Evolutionary conservation across 768 basidiomycete species (phyloP).

Genomic region (Boletus coccyginus): DNA sequence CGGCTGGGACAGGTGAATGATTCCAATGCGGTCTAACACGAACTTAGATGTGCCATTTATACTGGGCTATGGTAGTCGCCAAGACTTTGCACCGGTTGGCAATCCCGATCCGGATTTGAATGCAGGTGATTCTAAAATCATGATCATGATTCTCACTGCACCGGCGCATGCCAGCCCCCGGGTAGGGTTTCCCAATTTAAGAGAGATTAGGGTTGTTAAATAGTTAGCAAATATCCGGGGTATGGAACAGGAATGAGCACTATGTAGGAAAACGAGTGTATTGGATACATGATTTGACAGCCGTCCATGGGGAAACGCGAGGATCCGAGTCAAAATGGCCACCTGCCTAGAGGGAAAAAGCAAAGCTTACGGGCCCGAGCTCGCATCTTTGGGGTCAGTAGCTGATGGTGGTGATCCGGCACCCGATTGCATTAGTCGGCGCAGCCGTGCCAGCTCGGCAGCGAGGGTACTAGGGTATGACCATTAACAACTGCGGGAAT

Average conservation of each 20-base stretch:
- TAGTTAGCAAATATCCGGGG: slow-evolving; percentile 20
- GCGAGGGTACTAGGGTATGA: slow-evolving; percentile 46
- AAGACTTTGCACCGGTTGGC: neutral
- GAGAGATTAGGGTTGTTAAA: slow-evolving; percentile 5
- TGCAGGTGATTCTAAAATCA: neutral
- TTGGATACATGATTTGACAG: slow-evolving; percentile 32
- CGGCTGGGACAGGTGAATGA: too few relatives aligned
- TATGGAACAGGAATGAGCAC: slow-evolving; percentile 26
- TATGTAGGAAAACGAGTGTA: slow-evolving; percentile 29
- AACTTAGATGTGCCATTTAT: too few relatives aligned
- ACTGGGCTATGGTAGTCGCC: too few relatives aligned
- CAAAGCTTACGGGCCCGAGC: slow-evolving; percentile 12
- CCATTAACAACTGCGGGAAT: neutral
- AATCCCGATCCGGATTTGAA: neutral
- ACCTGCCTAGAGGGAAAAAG: neutral
- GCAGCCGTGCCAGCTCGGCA: slow-evolving; percentile 62
- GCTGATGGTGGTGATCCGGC: slow-evolving; percentile 31
- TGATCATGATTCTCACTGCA: too few relatives aligned
- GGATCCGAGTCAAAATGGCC: slow-evolving; percentile 3
- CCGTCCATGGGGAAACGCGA: slow-evolving; percentile 18
- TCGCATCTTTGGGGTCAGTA: slow-evolving; percentile 10
- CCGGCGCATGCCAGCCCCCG: too few relatives aligned
- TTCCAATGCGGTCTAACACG: too few relatives aligned
- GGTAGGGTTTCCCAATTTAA: neutral
- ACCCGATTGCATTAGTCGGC: slow-evolving; percentile 68